These are phyloP conservation scores for Closterium sp. DNA, from an alignment of 139 green algal species.

Conservation along the genomic window DNA sequence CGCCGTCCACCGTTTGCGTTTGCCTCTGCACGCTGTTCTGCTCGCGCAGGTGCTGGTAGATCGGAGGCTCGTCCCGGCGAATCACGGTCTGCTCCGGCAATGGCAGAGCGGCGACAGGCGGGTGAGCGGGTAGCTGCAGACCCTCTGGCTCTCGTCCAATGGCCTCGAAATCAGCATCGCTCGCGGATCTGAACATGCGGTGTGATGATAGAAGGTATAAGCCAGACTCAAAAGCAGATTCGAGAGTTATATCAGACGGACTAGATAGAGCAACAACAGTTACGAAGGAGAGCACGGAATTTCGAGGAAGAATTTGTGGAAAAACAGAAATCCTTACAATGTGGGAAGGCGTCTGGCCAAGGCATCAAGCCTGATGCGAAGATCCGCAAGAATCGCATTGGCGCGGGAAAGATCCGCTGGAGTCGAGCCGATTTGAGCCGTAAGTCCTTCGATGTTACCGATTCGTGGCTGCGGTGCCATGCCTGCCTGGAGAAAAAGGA, in stretches of 20 bases:
- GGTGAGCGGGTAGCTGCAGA: background rate
- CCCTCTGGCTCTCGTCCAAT: background rate
- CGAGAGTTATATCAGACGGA: background rate
- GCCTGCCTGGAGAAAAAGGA: background rate
- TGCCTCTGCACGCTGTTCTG: background rate
- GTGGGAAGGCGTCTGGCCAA: background rate
- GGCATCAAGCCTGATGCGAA: background rate
- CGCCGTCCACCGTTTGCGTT: background rate
- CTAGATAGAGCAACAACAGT: background rate
- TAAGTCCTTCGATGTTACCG: background rate
- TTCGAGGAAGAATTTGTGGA: too few species aligned
- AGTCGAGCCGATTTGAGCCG: background rate
- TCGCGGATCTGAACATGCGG: background rate
- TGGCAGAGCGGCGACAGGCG: background rate
- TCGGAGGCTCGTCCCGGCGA: background rate
- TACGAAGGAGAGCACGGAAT: too few species aligned
- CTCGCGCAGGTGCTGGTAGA: background rate
- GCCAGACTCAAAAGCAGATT: too few species aligned
- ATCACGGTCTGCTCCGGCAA: background rate
- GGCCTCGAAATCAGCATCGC: background rate
- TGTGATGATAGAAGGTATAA: too few species aligned
- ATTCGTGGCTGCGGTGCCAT: background rate
- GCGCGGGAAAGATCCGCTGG: background rate
- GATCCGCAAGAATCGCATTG: background rate
- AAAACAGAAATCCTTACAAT: background rate